Conservation (phyloP, 352 stramenopile genomes). For the Pythium oligandrum region DNA sequence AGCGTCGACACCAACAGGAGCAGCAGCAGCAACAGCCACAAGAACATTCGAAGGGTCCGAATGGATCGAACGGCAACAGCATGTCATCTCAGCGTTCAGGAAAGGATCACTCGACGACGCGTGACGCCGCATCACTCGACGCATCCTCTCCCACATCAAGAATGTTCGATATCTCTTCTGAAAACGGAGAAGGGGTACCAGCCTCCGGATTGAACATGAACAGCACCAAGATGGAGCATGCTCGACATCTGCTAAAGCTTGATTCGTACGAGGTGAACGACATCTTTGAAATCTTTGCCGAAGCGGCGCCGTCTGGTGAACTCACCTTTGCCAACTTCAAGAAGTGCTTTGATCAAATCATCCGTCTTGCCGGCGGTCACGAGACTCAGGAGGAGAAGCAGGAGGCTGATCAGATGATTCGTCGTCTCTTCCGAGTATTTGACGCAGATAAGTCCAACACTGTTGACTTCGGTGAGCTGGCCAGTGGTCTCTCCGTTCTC, state of each 20-base stretch:
- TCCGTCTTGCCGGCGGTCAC: conserved; percentile 73
- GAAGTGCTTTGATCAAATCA: conserved; percentile 86
- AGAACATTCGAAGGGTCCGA: background rate
- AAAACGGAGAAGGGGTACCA: background rate
- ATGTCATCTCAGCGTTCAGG: background rate
- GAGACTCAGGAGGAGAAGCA: conserved; percentile 58
- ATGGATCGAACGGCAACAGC: background rate
- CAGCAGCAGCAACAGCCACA: conserved; percentile 2
- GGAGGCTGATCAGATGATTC: conserved; percentile 76
- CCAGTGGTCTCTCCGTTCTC: conserved; percentile 77
- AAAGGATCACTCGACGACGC: background rate
- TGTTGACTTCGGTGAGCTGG: conserved; percentile 84
- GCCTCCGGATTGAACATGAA: conserved; percentile 47
- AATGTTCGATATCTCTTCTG: conserved; percentile 3
- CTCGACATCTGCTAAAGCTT: conserved; percentile 74
- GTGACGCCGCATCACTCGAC: background rate
- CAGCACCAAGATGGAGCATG: conserved; percentile 70
- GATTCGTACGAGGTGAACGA: conserved; percentile 86
- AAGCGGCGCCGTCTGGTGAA: conserved; percentile 72
- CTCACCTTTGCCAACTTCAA: conserved; percentile 81
- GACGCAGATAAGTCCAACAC: conserved; percentile 83
- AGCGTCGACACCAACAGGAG: conserved; percentile 8
- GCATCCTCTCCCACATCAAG: conserved; percentile 12
- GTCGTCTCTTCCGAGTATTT: conserved; percentile 80
- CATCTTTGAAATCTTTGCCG: conserved; percentile 84